Percentiles rank a stretch among this genome's conserved stretches.
Conservation (phyloP, 2,329 filamentous ascomycete genomes). For the Scedosporium aurantiacum region DNA sequence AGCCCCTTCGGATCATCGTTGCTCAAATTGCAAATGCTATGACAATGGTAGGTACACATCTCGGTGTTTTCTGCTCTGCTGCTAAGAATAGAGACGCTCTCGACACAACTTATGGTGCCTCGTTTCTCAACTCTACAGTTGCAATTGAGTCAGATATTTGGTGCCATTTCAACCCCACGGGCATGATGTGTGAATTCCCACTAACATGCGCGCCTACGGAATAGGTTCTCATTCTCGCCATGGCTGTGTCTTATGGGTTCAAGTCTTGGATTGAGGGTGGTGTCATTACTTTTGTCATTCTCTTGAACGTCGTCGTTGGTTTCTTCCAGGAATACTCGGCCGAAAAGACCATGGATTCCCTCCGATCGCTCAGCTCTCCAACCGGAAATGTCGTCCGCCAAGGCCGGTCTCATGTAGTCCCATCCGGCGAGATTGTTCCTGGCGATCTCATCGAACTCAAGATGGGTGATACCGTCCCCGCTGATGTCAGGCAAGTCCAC, state of each 20-base stretch:
- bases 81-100: neutral
- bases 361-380: constrained; percentile 22
- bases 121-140: too few species aligned
- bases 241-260: constrained; percentile 41
- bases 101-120: too few species aligned
- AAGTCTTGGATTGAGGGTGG: constrained; percentile 40
- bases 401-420: constrained; percentile 20
- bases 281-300: constrained; percentile 38
- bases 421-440: constrained; percentile 33
- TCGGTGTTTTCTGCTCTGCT: neutral
- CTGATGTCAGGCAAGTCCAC: constrained; percentile 32
- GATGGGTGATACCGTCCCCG: constrained; percentile 45
- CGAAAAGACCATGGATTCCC: constrained; percentile 30
- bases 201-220: too few species aligned
- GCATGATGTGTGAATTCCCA: too few species aligned
- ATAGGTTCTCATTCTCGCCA: constrained; percentile 44
- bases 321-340: constrained; percentile 31
- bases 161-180: too few species aligned
- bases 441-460: constrained; percentile 40
- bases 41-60: constrained; percentile 30
- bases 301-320: constrained; percentile 39
- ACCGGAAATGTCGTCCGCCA: constrained; percentile 26
- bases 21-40: constrained; percentile 49
- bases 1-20: constrained; percentile 44
- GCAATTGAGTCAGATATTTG: too few species aligned